These are phyloP conservation scores for Aspergillus neotritici DNA, from an alignment of 2,329 filamentous ascomycete species.

Conservation along the genomic window DNA sequence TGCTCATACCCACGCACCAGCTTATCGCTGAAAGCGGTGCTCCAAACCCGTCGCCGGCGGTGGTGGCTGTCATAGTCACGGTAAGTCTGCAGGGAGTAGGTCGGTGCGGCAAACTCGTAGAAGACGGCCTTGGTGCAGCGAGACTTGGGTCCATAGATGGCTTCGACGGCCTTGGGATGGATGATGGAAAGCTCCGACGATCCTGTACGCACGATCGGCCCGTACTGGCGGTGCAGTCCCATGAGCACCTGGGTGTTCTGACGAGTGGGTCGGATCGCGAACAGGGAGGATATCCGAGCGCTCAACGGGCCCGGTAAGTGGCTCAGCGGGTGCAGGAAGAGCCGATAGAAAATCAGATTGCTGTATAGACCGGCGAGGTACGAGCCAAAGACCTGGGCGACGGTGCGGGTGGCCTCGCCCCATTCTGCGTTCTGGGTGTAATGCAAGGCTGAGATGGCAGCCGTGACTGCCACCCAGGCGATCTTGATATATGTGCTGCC, in stretches of 20 bases:
- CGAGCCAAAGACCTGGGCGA: background rate
- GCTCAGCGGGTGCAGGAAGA: background rate
- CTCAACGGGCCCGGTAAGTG: background rate
- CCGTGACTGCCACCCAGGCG: background rate
- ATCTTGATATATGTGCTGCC: constrained; percentile 9
- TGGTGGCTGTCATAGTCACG: constrained; percentile 35
- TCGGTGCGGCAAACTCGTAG: constrained; percentile 35
- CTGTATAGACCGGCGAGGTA: constrained; percentile 6
- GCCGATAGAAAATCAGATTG: constrained; percentile 5
- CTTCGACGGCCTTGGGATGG: constrained; percentile 31
- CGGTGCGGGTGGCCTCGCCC: background rate
- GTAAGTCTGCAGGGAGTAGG: constrained; percentile 34
- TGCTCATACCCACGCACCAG: constrained; percentile 38
- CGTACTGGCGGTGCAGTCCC: constrained; percentile 31
- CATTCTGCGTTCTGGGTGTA: background rate
- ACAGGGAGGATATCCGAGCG: background rate
- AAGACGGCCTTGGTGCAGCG: constrained; percentile 38
- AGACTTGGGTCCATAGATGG: constrained; percentile 34
- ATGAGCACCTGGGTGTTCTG: constrained; percentile 9
- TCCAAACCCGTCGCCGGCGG: constrained; percentile 37
- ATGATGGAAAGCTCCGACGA: constrained; percentile 32
- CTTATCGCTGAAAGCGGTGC: constrained; percentile 36
- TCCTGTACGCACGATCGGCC: constrained; percentile 31
- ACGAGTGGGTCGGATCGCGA: too few species aligned
- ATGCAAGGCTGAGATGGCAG: background rate